Percentiles rank a stretch among this genome's conserved stretches.
These are phyloP conservation scores for Fraxinus cuspidata DNA, from an alignment of 257 asterid genomes.

Conservation along the genomic window DNA sequence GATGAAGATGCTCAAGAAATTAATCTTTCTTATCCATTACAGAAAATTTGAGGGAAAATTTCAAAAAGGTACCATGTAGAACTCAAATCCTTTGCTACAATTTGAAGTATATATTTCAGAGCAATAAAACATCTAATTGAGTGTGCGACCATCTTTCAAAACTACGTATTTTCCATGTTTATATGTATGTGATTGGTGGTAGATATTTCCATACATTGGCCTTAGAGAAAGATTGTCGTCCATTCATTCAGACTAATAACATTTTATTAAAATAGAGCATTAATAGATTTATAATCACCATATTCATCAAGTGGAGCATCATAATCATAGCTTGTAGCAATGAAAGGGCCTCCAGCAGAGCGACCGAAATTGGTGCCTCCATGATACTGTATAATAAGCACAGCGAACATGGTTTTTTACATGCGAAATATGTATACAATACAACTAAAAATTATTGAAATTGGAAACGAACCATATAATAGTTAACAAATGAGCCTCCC, in stretches of 20 bases:
- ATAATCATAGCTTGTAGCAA: constrained; percentile 88
- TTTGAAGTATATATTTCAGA: not conserved
- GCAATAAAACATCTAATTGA: not conserved
- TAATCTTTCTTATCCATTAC: not conserved
- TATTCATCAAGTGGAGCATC: constrained; percentile 95
- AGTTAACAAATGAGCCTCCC: constrained; percentile 89
- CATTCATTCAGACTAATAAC: not conserved
- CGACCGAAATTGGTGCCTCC: constrained; percentile 98
- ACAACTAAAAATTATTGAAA: not conserved
- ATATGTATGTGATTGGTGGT: not conserved
- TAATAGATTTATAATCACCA: constrained; percentile 38
- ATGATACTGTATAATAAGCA: constrained; percentile 52
- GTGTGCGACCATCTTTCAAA: not conserved
- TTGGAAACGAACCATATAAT: constrained; percentile 78
- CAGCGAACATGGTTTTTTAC: not conserved
- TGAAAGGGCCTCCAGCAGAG: constrained; percentile 90
- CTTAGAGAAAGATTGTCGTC: not conserved
- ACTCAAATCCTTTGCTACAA: not conserved
- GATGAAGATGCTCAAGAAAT: not conserved
- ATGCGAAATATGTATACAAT: not conserved
- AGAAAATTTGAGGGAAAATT: not conserved
- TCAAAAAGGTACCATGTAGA: not conserved
- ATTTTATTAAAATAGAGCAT: constrained; percentile 3
- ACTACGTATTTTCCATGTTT: not conserved
- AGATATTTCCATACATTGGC: not conserved